A percentile compares a stretch with the other conserved stretches of the same genome.
Evolutionary conservation across 1,284 basidiomycete species (phyloP).

Genomic region (Cutaneotrichosporon curvatum): DNA sequence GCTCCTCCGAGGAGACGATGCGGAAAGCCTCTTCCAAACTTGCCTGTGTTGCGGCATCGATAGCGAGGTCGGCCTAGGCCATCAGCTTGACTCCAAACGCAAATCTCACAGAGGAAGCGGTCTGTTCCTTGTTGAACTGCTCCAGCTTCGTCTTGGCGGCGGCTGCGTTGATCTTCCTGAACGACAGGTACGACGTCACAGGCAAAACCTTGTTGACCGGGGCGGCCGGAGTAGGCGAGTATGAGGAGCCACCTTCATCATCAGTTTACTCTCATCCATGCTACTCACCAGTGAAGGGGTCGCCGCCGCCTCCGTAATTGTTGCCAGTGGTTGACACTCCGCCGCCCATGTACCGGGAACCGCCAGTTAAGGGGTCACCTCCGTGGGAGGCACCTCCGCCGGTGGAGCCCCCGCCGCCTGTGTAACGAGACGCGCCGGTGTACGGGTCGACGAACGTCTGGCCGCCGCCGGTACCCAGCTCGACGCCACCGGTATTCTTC

Average conservation of each 20-base stretch:
- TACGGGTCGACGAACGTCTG: constrained; percentile 78
- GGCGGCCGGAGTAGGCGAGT: constrained; percentile 24
- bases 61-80: constrained; percentile 66
- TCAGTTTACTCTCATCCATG: neutral
- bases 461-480: constrained; percentile 51
- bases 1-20: constrained; percentile 11
- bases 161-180: constrained; percentile 80
- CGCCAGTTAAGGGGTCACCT: constrained; percentile 37
- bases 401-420: constrained; percentile 25
- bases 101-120: constrained; percentile 32
- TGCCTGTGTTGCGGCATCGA: constrained; percentile 53
- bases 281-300: constrained; percentile 12
- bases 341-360: constrained; percentile 20
- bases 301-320: constrained; percentile 1
- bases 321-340: neutral
- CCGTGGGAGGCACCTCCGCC: constrained; percentile 10
- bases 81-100: no score
- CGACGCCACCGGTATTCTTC: constrained; percentile 73
- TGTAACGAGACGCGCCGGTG: constrained; percentile 64
- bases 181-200: constrained; percentile 54
- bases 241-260: constrained; percentile 26
- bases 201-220: constrained; percentile 49
- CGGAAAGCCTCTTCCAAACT: constrained; percentile 9
- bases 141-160: constrained; percentile 78
- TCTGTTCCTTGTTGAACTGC: constrained; percentile 69